Base-by-base conservation (phyloP, 2,329 filamentous ascomycete species). In the Diplodia corticola region DNA sequence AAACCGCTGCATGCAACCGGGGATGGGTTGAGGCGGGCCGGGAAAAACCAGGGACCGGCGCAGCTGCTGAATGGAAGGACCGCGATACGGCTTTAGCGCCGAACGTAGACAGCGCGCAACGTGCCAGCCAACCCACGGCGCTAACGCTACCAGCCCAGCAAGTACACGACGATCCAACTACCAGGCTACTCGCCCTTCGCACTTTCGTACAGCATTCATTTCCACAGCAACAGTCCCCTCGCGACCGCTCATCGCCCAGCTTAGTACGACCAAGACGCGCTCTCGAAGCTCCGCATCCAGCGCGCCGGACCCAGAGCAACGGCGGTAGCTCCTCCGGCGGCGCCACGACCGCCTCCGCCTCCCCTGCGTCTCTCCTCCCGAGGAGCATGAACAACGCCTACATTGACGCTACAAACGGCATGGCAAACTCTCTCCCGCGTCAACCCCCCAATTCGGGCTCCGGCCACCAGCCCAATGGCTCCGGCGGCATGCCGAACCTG, bases 401-500 rank as follows among this genome's bases (percentile, higher is more conserved):
- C 66, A 35, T 71, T 69, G 51, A 71, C 70, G 63, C 68, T 67
- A 46, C 70, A 69, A 60, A 59, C 51, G 44, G 35, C 68, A 61
- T 68, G 65, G 63, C 64, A 65, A 68, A 67, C 53, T 70, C 69
- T 49, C 68, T 74, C 55, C 75, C 75, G 0, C 77, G 77, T 48
- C 70, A 73, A 40, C 72, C 76, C 5, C 76, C 77, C 33, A 76
- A 74, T 1, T 75, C 77, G 7, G 55, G 33, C 46, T 65, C 49
- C 30, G 64, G 60, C 26, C 70, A 71, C n/a, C 74, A 75, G 64
- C 63, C 70, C 28, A 76, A 76, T 68, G 74, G 75, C 46, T 75
- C 75, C 63, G 73, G 73, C 59, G 72, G 74, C 67, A 73, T 78
- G 44, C 76, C 76, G 7, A 66, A 66, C 51, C 73, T 78, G 71